phyloP scores from a whole-genome alignment of 352 stramenopile species.

The Pythium diclinum region DNA sequence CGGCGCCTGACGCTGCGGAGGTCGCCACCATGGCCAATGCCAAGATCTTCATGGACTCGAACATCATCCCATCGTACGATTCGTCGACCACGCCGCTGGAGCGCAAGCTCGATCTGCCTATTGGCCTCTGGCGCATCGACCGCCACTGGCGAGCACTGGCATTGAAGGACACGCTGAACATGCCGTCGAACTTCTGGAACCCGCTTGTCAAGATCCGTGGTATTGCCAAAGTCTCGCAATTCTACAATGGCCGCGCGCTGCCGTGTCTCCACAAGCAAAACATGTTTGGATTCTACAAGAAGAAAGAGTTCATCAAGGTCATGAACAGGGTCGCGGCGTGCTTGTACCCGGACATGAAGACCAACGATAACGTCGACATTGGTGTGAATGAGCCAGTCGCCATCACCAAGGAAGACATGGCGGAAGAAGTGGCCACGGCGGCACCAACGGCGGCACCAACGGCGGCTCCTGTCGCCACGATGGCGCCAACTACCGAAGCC shows the following conservation, averaged over 20 bases:
- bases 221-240: not conserved
- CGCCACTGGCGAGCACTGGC: not conserved
- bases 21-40: not conserved
- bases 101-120: not conserved
- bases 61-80: conserved; percentile 4
- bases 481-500: not conserved
- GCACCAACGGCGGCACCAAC: not conserved
- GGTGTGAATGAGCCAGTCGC: not conserved
- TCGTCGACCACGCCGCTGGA: not conserved
- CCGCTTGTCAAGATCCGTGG: not conserved
- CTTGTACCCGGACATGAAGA: not conserved
- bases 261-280: conserved; percentile 5
- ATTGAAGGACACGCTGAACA: not conserved
- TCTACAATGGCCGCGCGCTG: not conserved
- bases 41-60: conserved; percentile 8
- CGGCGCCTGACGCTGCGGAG: not conserved
- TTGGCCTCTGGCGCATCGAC: not conserved
- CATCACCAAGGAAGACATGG: not conserved
- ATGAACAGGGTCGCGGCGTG: not conserved
- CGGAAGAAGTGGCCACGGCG: not conserved
- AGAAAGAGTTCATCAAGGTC: conserved; percentile 3
- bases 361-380: not conserved
- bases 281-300: not conserved
- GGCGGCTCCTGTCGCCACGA: not conserved
- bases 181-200: not conserved